These are phyloP conservation scores for Lolium perenne DNA, from an alignment of 176 grass and related monocot genomes.

Conservation along the genomic window DNA sequence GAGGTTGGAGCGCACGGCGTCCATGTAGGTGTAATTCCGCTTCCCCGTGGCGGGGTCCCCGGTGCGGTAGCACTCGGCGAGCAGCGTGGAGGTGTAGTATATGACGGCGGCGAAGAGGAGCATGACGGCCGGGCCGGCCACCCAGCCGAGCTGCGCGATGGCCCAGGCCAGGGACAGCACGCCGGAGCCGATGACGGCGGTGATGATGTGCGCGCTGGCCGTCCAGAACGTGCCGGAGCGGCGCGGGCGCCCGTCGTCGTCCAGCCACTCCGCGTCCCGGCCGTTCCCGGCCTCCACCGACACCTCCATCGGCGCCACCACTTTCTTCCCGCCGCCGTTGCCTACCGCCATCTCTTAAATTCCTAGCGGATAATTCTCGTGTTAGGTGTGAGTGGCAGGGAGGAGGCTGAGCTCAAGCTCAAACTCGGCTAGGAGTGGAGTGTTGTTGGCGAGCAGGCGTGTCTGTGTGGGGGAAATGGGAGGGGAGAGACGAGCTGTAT, in stretches of 20 bases:
- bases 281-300: slow-evolving; percentile 51
- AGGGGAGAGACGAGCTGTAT: background rate
- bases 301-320: slow-evolving; percentile 49
- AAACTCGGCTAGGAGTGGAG: background rate
- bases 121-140: slow-evolving; percentile 80
- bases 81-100: slow-evolving; percentile 86
- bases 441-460: slow-evolving; percentile 1
- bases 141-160: slow-evolving; percentile 91
- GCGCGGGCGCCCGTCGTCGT: slow-evolving; percentile 63
- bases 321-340: slow-evolving; percentile 1
- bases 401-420: background rate
- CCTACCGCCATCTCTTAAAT: background rate
- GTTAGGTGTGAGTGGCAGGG: background rate
- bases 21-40: slow-evolving; percentile 98
- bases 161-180: slow-evolving; percentile 91
- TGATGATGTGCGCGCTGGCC: slow-evolving; percentile 92
- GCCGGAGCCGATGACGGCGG: slow-evolving; percentile 90
- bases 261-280: slow-evolving; percentile 32
- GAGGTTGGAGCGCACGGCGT: slow-evolving; percentile 81
- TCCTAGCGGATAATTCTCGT: background rate
- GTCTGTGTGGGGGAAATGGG: background rate
- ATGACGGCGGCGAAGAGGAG: slow-evolving; percentile 85
- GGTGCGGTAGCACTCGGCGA: slow-evolving; percentile 88
- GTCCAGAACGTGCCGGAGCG: slow-evolving; percentile 81
- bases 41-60: slow-evolving; percentile 71